A percentile compares a stretch with the other conserved stretches of the same genome.
These are phyloP conservation scores for Lithohypha guttulata DNA, from an alignment of 2,329 filamentous ascomycete genomes.

Conservation along the genomic window DNA sequence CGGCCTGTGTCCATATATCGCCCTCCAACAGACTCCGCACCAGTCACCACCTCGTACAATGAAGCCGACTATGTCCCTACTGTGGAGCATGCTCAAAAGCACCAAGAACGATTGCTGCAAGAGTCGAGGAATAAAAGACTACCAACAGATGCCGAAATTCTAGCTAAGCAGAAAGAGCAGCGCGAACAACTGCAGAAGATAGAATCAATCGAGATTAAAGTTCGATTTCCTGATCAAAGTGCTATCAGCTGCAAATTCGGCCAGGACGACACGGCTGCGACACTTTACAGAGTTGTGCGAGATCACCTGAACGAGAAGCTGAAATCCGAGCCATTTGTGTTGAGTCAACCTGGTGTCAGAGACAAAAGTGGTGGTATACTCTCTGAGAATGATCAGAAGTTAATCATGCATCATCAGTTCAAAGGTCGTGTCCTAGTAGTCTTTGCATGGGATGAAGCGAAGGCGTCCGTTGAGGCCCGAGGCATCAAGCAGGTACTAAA, in stretches of 20 bases:
- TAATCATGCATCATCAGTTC: constrained; percentile 67
- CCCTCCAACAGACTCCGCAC: constrained; percentile 60
- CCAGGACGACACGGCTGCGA: constrained; percentile 55
- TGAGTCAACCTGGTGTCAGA: constrained; percentile 49
- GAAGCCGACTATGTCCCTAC: constrained; percentile 73
- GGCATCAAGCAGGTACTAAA: constrained; percentile 49
- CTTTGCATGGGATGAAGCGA: constrained; percentile 59
- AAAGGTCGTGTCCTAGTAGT: constrained; percentile 62
- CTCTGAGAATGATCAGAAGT: constrained; percentile 24
- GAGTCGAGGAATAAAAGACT: constrained; percentile 69
- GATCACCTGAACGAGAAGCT: constrained; percentile 50
- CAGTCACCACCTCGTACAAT: constrained; percentile 55
- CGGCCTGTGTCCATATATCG: constrained; percentile 61
- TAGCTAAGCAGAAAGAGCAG: constrained; percentile 55
- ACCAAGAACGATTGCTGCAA: constrained; percentile 65
- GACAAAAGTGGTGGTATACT: constrained; percentile 39
- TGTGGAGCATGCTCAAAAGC: constrained; percentile 71
- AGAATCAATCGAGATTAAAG: constrained; percentile 60
- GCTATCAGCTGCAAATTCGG: constrained; percentile 63
- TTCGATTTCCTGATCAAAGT: constrained; percentile 81
- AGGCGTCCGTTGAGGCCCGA: constrained; percentile 46
- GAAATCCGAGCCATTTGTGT: constrained; percentile 55
- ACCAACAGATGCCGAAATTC: constrained; percentile 70
- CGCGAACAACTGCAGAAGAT: constrained; percentile 56
- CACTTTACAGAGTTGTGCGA: constrained; percentile 65